Evolutionary conservation across 169 alveolate genomes (phyloP), one percentile per base, ranked within the genome.

Genomic region (Babesia bigemina): DNA sequence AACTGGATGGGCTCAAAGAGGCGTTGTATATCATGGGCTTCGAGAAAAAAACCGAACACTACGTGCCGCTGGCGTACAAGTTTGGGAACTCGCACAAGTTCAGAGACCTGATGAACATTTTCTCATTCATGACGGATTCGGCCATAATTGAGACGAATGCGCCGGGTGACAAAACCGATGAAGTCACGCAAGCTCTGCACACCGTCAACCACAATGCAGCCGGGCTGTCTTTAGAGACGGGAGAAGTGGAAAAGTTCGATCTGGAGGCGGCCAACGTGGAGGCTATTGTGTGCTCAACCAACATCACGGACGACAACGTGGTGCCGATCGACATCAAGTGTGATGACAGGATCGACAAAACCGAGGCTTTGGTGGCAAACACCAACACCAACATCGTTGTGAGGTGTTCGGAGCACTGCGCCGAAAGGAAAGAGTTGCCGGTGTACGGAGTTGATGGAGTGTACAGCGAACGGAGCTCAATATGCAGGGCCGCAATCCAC

Each of bases 401-500:
- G 66, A 92, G 95, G 12, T 73, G 94, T 28, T 95, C 44, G 36
- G 79, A 81, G 33, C 67, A 72, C 63, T 81, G 88, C 59, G 49
- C 81, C 0, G 69, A 59, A 2, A 60, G 36, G 28, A 49, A 44
- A 6, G 65, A 81, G 28, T 57, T 81, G 26, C 79, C 65, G 10
- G 93, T 93, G 22, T 94, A 89, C 63, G 97, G 97, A 22, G 90
- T 91, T 22, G 90, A 74, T 29, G 95, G 95, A 26, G 72, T 91
- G 19, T 94, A 92, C 71, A 77, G 95, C 45, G 97, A 93, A 57
- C 79, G 76, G 45, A 92, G 96, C 82, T 91, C 96, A 24, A 91
- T 94, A 36, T 94, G 97, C 57, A 86, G 86, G 60, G 97, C 97
- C 11, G 97, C 96, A 22, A 85, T 94, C n/a, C 97, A 94, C 61